These are phyloP conservation scores for Rhizopus microsporus DNA, from an alignment of 371 early-diverging fungal species.

Conservation along the genomic window DNA sequence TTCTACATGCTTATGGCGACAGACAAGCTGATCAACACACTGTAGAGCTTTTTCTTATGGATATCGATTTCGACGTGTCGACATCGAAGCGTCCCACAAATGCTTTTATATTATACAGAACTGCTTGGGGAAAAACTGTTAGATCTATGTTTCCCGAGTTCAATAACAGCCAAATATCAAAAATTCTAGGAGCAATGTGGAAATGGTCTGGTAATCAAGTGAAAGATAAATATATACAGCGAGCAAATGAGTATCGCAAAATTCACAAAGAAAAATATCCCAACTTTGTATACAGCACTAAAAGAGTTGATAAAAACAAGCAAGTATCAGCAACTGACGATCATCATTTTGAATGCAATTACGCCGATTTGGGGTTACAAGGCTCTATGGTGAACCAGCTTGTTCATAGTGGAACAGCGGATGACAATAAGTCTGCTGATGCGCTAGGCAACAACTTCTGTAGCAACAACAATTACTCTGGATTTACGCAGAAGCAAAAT, in stretches of 20 bases:
- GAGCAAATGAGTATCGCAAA: conserved; percentile 13
- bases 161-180: conserved; percentile 16
- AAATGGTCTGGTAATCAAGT: conserved; percentile 8
- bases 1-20: conserved; percentile 69
- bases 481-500: neutral
- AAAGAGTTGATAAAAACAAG: neutral
- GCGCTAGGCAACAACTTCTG: neutral
- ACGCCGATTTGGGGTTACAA: neutral
- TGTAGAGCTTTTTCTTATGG: conserved; percentile 51
- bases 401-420: neutral
- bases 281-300: conserved; percentile 14
- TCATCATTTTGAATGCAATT: neutral
- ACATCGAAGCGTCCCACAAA: conserved; percentile 17
- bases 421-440: neutral
- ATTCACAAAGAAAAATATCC: conserved; percentile 14
- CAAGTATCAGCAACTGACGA: neutral
- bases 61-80: neutral
- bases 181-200: conserved; percentile 23
- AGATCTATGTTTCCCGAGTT: conserved; percentile 14
- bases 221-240: conserved; percentile 8
- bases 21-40: conserved; percentile 75
- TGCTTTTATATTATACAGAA: conserved; percentile 19
- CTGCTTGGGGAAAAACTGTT: conserved; percentile 8
- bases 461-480: neutral
- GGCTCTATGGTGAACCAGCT: neutral